A percentile compares a stretch with the other conserved stretches of the same genome.
Conservation (phyloP, 2,329 filamentous ascomycete species). For the Xylariaceae sp. region DNA sequence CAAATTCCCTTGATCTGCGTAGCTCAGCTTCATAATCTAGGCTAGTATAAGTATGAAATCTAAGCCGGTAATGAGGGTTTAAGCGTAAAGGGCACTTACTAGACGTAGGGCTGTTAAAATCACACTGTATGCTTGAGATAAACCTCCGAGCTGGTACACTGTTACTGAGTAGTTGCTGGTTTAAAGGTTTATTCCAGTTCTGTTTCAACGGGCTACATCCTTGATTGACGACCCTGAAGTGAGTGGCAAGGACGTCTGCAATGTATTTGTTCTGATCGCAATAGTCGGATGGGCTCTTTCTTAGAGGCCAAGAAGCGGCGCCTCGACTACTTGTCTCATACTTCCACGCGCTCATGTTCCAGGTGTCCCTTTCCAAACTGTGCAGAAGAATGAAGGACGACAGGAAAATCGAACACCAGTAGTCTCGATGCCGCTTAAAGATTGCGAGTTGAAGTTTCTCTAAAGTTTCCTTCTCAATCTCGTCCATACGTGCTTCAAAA, state of each 20-base stretch:
- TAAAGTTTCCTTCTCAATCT: conserved; percentile 14
- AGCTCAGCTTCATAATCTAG: conserved; percentile 18
- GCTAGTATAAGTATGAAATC: background rate
- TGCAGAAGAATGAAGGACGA: conserved; percentile 14
- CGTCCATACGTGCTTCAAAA: conserved; percentile 20
- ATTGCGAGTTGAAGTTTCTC: conserved; percentile 20
- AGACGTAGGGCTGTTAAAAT: conserved; percentile 7
- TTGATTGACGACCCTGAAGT: conserved; percentile 22
- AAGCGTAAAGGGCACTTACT: background rate
- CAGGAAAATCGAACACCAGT: conserved; percentile 19
- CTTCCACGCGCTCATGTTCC: conserved; percentile 21
- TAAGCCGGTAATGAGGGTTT: background rate
- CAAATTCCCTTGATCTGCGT: background rate
- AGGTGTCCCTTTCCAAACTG: conserved; percentile 17
- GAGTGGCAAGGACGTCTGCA: conserved; percentile 12
- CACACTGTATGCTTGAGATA: conserved; percentile 16
- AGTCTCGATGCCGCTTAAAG: conserved; percentile 16
- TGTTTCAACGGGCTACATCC: conserved; percentile 17
- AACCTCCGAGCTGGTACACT: conserved; percentile 5
- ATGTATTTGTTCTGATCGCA: conserved; percentile 16
- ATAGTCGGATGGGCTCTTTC: conserved; percentile 11
- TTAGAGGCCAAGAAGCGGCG: conserved; percentile 11
- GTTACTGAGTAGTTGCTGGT: conserved; percentile 18
- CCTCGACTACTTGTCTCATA: conserved; percentile 6
- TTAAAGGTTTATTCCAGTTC: conserved; percentile 18